phyloP scores from a whole-genome alignment of 805 yeast species.

The Candida arabinofermentans region DNA sequence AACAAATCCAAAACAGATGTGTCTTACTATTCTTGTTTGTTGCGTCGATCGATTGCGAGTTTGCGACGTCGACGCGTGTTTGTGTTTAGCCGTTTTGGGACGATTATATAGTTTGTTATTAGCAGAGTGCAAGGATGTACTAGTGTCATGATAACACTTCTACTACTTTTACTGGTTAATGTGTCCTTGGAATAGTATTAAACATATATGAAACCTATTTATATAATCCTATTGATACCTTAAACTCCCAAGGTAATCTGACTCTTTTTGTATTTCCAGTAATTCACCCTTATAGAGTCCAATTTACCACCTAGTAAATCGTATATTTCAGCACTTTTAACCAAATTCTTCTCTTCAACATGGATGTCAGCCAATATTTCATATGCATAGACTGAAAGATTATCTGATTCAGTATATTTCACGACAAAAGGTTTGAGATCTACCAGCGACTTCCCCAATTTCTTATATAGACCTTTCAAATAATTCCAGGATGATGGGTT shows the following conservation, averaged over 20 bases:
- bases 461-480: slow-evolving; percentile 51
- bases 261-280: slow-evolving; percentile 27
- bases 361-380: slow-evolving; percentile 58
- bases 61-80: too few relatives aligned
- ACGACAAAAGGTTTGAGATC: slow-evolving; percentile 44
- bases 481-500: slow-evolving; percentile 89
- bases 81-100: too few relatives aligned
- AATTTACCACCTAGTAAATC: slow-evolving; percentile 40
- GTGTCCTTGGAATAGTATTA: too few relatives aligned
- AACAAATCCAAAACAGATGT: too few relatives aligned
- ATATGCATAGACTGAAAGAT: slow-evolving; percentile 55
- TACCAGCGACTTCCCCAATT: slow-evolving; percentile 15
- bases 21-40: too few relatives aligned
- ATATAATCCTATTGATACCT: too few relatives aligned
- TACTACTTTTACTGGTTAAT: too few relatives aligned
- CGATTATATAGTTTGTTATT: too few relatives aligned
- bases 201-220: too few relatives aligned
- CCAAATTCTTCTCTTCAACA: slow-evolving; percentile 23
- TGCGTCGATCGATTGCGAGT: too few relatives aligned
- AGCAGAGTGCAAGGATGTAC: too few relatives aligned
- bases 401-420: slow-evolving; percentile 31
- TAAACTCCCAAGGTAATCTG: background rate
- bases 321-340: slow-evolving; percentile 42
- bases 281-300: slow-evolving; percentile 29
- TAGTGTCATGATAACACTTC: too few relatives aligned